Evolutionary conservation across 139 green algal species (phyloP), one percentile per base, ranked within the genome.

Genomic region (Chlorella ohadii): DNA sequence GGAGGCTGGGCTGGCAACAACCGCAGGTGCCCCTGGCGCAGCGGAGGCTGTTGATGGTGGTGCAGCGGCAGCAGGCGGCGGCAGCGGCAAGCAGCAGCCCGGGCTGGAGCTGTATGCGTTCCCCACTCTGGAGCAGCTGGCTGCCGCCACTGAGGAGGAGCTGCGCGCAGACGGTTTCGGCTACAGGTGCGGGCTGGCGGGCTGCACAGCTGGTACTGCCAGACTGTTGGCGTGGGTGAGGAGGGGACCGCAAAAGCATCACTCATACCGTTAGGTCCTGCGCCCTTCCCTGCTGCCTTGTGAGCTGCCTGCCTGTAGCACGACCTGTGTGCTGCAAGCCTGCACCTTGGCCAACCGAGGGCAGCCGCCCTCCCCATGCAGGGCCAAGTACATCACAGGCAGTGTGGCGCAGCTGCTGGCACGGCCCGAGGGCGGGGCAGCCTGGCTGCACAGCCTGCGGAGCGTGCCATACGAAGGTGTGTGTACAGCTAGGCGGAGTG

Each of bases 131-230:
- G 84, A 97, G 59, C 93, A 98, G 92, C 92, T 99, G 72, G 57
- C 81, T 25, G 72, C 59, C 38, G 95, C 91, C 0, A 95, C 89
- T 5, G 96, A 99, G 88, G 92, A 95, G 55, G 84, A 92, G 27
- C 91, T 98, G 23, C 87, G 96, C 0, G 90, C 67, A 0, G 84
- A 88, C 22, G 96, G 96, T 5, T 99, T 98, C 86, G 96, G 96
- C 71, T 98, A 93, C 87, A 88, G 91, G 74, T 87, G 55, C 27
- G 63, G 38, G 28, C 63, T 36, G 63, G 28, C 17, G 63, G 44
- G 44, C n/a, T n/a, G n/a, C n/a, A n/a, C 23, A n/a, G 59, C 59
- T 33, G 59, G 44, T 55, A 55, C n/a, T n/a, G n/a, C n/a, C n/a
- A n/a, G n/a, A n/a, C n/a, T n/a, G n/a, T n/a, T n/a, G n/a, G n/a